Evolutionary conservation across 176 grass and related monocot species (phyloP), one percentile per base, ranked within the genome.

Genomic region (Elaeis guineensis): DNA sequence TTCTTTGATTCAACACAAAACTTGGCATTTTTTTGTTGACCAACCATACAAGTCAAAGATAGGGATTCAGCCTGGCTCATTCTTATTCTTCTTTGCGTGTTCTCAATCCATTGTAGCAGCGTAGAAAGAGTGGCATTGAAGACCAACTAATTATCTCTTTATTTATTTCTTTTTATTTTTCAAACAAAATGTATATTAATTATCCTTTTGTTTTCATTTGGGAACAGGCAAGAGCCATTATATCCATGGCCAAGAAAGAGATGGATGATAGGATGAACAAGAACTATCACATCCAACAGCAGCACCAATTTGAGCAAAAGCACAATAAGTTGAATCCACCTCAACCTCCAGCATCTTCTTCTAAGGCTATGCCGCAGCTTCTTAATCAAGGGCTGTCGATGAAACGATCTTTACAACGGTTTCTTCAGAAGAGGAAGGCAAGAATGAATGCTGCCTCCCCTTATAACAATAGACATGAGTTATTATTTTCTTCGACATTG

Each of bases 191-290:
- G 14, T 35, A 8, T 11, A 35, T 35, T 9, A 9, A 35, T 35
- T 7, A 35, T 35, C 32, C 7, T 35, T 35, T 35, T 35, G 1
- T 11, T 1, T 14, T 44, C 3, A 3, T 2, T 12, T 64, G 3
- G 19, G 16, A 12, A 1, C 77, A 95, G 85, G 90, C 85, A 5
- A 80, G 54, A 49, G 57, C 57, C 24, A 59, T 59, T 5, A 59
- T 59, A 15, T n/a, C 57, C 16, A 59, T 59, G 57, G 57, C 57
- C 23, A 29, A 26, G 57, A 5, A 21, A 29, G 23, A 85, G 16
- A 79, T 65, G 66, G 59, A 19, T 9, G 51, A 49, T 2, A 51
- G 30, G 9, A 29, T 6, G 21, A 28, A 62, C 61, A 26, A 61
- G 28, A 24, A 29, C 65, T 50, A 12, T 1, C 21, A 16, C 30